These are phyloP conservation scores for Coniophora puteana DNA, from an alignment of 1,284 basidiomycete species.

Conservation along the genomic window DNA sequence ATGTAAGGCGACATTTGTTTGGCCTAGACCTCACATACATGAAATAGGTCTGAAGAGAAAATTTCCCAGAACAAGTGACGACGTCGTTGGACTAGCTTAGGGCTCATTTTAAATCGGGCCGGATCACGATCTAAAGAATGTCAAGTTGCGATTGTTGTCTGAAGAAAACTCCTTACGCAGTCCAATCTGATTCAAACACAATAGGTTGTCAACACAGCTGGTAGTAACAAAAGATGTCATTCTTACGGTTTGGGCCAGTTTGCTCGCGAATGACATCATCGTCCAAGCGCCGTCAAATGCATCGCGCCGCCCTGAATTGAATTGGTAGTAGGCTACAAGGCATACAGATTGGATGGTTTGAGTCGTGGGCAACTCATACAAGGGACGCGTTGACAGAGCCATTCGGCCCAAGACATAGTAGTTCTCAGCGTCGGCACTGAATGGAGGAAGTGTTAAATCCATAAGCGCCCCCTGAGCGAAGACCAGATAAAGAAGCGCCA, in stretches of 20 bases:
- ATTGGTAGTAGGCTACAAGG: constrained; percentile 53
- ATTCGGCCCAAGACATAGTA: constrained; percentile 57
- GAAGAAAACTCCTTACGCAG: constrained; percentile 39
- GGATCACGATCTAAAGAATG: constrained; percentile 51
- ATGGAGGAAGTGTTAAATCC: constrained; percentile 59
- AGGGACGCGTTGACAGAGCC: constrained; percentile 52
- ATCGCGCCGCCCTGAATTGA: constrained; percentile 46
- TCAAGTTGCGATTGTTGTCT: constrained; percentile 8
- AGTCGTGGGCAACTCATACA: constrained; percentile 60
- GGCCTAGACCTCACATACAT: constrained; percentile 31
- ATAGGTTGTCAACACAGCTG: constrained; percentile 8
- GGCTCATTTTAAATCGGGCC: constrained; percentile 51
- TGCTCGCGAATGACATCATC: constrained; percentile 45
- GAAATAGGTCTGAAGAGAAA: constrained; percentile 44
- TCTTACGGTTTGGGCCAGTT: constrained; percentile 56
- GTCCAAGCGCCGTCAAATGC: constrained; percentile 53
- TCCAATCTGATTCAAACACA: constrained; percentile 39
- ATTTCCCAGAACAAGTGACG: constrained; percentile 60
- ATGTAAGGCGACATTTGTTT: background rate
- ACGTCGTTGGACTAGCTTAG: constrained; percentile 50
- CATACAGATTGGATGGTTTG: constrained; percentile 58
- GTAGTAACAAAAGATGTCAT: constrained; percentile 1
- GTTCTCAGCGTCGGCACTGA: constrained; percentile 54
- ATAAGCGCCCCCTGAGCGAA: constrained; percentile 60
- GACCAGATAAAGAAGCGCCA: constrained; percentile 55